Evolutionary conservation across 352 stramenopile species (phyloP), one percentile per base, ranked within the genome.

Genomic region (Pythium sp.): DNA sequence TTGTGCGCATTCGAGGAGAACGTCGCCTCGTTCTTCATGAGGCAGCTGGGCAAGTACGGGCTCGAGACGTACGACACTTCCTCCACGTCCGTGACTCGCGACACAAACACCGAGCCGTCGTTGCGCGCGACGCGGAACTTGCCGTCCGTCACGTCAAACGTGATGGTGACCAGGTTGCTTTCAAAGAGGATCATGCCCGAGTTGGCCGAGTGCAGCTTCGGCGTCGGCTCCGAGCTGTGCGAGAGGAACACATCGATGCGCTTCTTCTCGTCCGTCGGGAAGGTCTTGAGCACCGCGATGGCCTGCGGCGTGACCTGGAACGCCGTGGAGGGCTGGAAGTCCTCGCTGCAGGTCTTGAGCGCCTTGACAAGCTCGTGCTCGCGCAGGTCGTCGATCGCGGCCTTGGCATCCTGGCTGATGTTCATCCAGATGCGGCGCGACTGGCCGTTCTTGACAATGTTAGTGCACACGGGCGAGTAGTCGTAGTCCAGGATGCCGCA

Each of bases 11-110:
- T 99, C 22, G 88, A 98, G 34, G 97, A 98, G 57, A 99, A 90
- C 14, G 93, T 86, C 3, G 94, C 79, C 20, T 97, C 95, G 46
- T 96, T 97, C 67, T 92, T 92, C 68, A 98, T 89, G 38, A 99
- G 81, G 67, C 96, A 99, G 61, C 90, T 89, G 9, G 97, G 97
- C 55, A 99, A 81, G 72, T 99, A 99, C 32, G 97, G 95, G 62
- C 90, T 98, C 26, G 92, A 98, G 5, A 99, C 97, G 75, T 99
- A 99, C 34, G 94, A 98, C 7, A 99, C 95, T 64, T 98, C 93
- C 73, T 99, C 97, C 22, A 95, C 97, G 47, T 99, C 94, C 15
- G 97, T 99, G 38, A 98, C 95, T 1, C 85, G 92, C 18, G 93
- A 98, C 46, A 98, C 79, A 54, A 97, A 98, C 9, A 96, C 91